Conservation (phyloP, 2,329 filamentous ascomycete species). For the Dactylellina haptotyla region DNA sequence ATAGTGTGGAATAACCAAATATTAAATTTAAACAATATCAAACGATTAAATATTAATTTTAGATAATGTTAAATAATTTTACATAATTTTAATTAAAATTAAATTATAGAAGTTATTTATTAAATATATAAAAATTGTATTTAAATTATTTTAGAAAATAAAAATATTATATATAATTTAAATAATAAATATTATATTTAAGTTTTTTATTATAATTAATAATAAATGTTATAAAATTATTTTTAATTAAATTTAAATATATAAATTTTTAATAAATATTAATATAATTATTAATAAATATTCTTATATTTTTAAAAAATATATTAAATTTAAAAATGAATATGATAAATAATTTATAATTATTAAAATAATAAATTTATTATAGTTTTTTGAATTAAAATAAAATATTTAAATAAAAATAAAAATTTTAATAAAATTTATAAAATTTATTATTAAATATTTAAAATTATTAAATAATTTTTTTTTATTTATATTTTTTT, state of each 20-base stretch:
- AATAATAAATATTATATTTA: neutral
- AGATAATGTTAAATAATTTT: neutral
- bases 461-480: neutral
- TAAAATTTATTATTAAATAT: neutral
- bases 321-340: neutral
- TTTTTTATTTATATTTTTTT: no score
- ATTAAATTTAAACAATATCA: neutral
- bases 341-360: neutral
- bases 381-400: neutral
- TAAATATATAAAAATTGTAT: neutral
- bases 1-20: neutral
- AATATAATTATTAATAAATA: neutral
- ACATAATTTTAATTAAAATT: neutral
- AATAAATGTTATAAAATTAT: neutral
- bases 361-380: constrained; percentile 1
- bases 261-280: neutral
- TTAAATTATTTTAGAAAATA: neutral
- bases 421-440: neutral
- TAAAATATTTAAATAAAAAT: neutral
- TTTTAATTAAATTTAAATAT: neutral
- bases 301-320: neutral
- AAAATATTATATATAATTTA: neutral
- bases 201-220: neutral
- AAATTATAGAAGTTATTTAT: neutral
- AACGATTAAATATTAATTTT: neutral